phyloP scores from a whole-genome alignment of 345 rosid genomes.

The Dimocarpus longan region DNA sequence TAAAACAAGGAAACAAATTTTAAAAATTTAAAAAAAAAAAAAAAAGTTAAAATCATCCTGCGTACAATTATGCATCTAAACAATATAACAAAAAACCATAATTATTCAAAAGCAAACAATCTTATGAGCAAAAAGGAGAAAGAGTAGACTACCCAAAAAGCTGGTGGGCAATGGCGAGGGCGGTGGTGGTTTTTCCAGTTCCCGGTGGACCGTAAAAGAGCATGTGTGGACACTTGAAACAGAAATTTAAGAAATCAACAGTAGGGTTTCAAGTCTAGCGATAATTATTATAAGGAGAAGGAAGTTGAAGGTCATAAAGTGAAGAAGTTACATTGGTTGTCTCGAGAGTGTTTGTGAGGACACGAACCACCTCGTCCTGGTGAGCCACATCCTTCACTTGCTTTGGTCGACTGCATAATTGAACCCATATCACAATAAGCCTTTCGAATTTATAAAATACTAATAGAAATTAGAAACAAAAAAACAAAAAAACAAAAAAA shows the following conservation, averaged over 20 bases:
- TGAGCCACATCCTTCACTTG: constrained; percentile 92
- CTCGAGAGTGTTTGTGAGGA: constrained; percentile 93
- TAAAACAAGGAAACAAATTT: not conserved
- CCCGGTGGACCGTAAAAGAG: constrained; percentile 97
- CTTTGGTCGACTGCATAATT: constrained; percentile 71
- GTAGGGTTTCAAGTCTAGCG: constrained; percentile 32
- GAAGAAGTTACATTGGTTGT: constrained; percentile 53
- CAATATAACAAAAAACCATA: not conserved
- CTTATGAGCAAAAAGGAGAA: not conserved
- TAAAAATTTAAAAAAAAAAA: not conserved
- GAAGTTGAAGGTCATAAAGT: not conserved
- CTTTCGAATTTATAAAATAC: not conserved
- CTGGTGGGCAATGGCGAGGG: constrained; percentile 95
- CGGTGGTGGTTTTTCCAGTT: constrained; percentile 96
- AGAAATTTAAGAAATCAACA: not conserved
- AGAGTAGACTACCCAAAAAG: constrained; percentile 65
- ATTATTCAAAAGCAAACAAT: not conserved
- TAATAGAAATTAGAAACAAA: not conserved
- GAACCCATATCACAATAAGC: not conserved
- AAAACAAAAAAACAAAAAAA: not conserved
- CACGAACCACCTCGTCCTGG: constrained; percentile 98
- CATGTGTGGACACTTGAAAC: constrained; percentile 87
- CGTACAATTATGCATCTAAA: not conserved
- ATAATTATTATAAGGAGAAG: not conserved
- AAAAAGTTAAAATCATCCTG: no score